phyloP scores from a whole-genome alignment of 139 green algal genomes.

The Tetraselmis chui region DNA sequence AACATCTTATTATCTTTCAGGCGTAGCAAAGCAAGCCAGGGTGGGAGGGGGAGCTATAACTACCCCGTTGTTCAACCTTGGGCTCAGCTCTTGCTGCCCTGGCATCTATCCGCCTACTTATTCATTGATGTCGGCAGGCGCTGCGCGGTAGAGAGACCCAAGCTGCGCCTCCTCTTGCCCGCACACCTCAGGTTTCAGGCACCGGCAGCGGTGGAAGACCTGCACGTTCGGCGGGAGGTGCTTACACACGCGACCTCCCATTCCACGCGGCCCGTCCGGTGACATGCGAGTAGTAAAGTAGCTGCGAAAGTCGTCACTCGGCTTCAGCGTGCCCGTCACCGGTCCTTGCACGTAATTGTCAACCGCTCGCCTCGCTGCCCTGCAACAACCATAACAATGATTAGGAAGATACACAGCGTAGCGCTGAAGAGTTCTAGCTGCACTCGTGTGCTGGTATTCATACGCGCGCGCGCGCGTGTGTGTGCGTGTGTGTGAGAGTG shows the following conservation, averaged over 20 bases:
- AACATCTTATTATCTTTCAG: too few species aligned
- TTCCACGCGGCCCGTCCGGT: conserved; percentile 3
- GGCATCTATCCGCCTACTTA: too few species aligned
- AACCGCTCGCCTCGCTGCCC: background rate
- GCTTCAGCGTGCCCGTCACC: background rate
- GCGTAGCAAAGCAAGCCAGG: too few species aligned
- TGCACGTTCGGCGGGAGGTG: conserved; percentile 15
- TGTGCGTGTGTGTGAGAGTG: too few species aligned
- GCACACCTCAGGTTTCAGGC: conserved; percentile 13
- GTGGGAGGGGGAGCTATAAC: too few species aligned
- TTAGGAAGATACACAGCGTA: too few species aligned
- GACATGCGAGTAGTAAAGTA: background rate
- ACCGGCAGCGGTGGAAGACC: conserved; percentile 5
- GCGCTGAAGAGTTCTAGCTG: too few species aligned
- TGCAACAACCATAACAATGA: too few species aligned
- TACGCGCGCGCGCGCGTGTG: too few species aligned
- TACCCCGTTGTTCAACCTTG: too few species aligned
- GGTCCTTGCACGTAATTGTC: background rate
- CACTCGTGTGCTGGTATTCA: too few species aligned
- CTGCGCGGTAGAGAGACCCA: background rate
- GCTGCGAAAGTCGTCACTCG: background rate
- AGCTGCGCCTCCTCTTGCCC: conserved; percentile 26
- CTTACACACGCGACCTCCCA: conserved; percentile 25
- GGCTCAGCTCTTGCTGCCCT: too few species aligned
- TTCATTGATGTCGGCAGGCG: background rate